Percentiles rank a stretch among this genome's conserved stretches.
Conservation (phyloP, 2,329 filamentous ascomycete genomes). For the Trichoderma pleuroti region DNA sequence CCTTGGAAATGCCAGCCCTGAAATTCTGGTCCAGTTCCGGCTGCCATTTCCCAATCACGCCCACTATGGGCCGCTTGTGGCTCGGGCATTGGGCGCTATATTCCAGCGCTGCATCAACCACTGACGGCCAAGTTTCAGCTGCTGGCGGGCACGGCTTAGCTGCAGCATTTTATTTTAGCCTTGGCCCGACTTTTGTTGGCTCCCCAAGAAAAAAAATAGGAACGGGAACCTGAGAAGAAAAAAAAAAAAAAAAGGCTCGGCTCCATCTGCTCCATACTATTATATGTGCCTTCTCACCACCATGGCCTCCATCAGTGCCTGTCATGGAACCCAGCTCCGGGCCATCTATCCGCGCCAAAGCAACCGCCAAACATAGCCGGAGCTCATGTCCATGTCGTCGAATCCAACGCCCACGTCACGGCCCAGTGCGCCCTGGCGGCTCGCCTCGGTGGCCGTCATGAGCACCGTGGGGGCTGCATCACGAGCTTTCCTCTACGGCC, state of each 20-base stretch:
- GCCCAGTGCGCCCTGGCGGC: slow-evolving; percentile 66
- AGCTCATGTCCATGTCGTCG: slow-evolving; percentile 19
- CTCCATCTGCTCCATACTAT: neutral
- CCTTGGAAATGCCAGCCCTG: neutral
- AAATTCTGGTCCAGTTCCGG: neutral
- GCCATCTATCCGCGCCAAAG: neutral
- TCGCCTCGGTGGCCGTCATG: slow-evolving; percentile 71
- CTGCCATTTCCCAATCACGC: neutral
- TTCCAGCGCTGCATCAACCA: neutral
- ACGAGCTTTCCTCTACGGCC: slow-evolving; percentile 68
- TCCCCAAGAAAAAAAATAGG: neutral
- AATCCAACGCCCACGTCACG: slow-evolving; percentile 32
- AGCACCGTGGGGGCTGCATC: slow-evolving; percentile 67
- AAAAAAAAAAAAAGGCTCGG: slow-evolving; percentile 1
- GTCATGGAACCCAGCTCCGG: slow-evolving; percentile 6
- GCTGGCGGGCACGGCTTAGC: neutral
- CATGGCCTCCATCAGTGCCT: slow-evolving; percentile 1
- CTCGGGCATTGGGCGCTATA: neutral
- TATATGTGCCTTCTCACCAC: neutral
- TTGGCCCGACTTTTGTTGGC: neutral
- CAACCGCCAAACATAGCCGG: neutral
- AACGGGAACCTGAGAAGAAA: neutral
- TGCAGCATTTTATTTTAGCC: neutral
- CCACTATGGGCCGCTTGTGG: neutral
- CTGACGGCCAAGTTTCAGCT: neutral